Conservation (phyloP, 345 rosid genomes). For the Aquilaria sinensis region DNA sequence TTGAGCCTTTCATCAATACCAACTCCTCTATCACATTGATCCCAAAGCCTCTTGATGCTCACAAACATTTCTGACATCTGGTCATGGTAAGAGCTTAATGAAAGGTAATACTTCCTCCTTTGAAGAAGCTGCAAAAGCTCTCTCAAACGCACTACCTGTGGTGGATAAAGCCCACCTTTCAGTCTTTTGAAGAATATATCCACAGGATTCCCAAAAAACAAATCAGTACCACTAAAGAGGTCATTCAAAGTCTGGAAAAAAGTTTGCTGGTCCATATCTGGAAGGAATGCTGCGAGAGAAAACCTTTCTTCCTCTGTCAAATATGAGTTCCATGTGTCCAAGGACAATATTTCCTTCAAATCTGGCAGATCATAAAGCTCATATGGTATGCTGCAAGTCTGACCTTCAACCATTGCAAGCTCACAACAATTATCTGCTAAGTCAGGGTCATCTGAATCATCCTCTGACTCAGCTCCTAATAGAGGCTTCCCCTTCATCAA, state of each 20-base stretch:
- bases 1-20: constrained; percentile 31
- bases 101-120: constrained; percentile 39
- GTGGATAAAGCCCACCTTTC: constrained; percentile 57
- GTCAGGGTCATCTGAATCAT: constrained; percentile 39
- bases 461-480: constrained; percentile 24
- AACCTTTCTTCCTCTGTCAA: constrained; percentile 62
- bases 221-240: constrained; percentile 44
- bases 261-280: constrained; percentile 59
- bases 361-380: constrained; percentile 61
- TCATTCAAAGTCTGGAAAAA: constrained; percentile 47
- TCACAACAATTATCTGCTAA: constrained; percentile 35
- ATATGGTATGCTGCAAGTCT: constrained; percentile 50
- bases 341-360: constrained; percentile 46
- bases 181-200: constrained; percentile 45
- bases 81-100: constrained; percentile 45
- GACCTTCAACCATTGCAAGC: constrained; percentile 47
- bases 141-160: constrained; percentile 37
- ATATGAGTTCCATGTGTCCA: constrained; percentile 60
- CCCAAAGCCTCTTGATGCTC: constrained; percentile 44
- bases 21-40: constrained; percentile 23
- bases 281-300: constrained; percentile 46
- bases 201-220: constrained; percentile 57
- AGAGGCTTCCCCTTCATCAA: constrained; percentile 24
- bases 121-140: constrained; percentile 35
- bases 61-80: constrained; percentile 32